Percentiles rank a stretch among this genome's conserved stretches.
Conservation (phyloP, 139 green algal species). For the Asterochloris sp. region DNA sequence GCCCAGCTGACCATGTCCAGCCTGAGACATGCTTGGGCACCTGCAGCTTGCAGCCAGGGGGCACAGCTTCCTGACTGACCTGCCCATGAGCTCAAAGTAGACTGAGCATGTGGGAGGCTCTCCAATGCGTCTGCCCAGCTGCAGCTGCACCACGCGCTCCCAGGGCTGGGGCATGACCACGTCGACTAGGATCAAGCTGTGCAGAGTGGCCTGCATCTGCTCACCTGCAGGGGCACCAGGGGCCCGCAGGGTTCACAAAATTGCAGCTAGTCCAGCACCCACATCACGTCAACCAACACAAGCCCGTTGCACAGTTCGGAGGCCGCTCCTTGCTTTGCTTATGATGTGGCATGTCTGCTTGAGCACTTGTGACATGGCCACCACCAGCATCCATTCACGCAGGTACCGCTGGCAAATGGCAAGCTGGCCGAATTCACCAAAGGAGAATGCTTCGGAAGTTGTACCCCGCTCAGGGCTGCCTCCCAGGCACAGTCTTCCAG, state of each 20-base stretch:
- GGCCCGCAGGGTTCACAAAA: background rate
- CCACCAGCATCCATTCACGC: too few species aligned
- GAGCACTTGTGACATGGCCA: too few species aligned
- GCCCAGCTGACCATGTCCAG: too few species aligned
- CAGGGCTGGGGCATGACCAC: conserved; percentile 55
- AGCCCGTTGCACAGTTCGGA: background rate
- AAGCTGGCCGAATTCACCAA: conserved; percentile 18
- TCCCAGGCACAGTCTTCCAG: conserved; percentile 32
- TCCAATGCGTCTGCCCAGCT: conserved; percentile 52
- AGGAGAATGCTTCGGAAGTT: conserved; percentile 38
- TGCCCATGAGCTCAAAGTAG: conserved; percentile 72
- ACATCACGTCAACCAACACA: background rate
- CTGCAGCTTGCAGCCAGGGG: too few species aligned
- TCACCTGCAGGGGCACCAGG: conserved; percentile 15
- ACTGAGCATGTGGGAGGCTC: conserved; percentile 41
- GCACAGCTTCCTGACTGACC: conserved; percentile 24
- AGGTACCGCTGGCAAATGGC: background rate
- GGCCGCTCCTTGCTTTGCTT: too few species aligned
- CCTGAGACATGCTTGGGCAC: too few species aligned
- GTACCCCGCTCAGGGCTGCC: conserved; percentile 24
- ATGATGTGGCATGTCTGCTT: too few species aligned
- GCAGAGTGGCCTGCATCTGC: conserved; percentile 35
- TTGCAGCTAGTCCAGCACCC: background rate
- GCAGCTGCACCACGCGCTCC: conserved; percentile 69
- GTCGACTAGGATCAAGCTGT: conserved; percentile 55